Evolutionary conservation across 345 rosid genomes (phyloP).

Genomic region (Gossypium stocksii): DNA sequence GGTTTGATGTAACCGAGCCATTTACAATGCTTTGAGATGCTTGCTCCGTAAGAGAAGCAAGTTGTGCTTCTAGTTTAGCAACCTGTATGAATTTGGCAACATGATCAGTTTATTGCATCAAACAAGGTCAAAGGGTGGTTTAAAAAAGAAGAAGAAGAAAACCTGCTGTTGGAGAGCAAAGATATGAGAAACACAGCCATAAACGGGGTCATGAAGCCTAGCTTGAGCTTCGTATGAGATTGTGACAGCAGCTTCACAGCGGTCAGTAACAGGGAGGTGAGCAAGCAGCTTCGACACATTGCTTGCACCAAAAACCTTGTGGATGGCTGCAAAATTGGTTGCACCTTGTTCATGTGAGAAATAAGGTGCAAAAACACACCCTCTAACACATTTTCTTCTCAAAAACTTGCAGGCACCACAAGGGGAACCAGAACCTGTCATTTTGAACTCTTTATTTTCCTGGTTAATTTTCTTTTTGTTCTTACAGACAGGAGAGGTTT

Average conservation of each 20-base stretch:
- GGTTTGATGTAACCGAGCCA: slow-evolving; percentile 49
- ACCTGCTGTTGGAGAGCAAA: slow-evolving; percentile 98
- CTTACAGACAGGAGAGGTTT: slow-evolving; percentile 17
- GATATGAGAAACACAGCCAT: slow-evolving; percentile 93
- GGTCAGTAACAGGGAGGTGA: slow-evolving; percentile 66
- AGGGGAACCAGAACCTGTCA: slow-evolving; percentile 79
- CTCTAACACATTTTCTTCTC: slow-evolving; percentile 84
- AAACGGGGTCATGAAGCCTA: slow-evolving; percentile 88
- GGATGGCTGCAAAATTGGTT: slow-evolving; percentile 82
- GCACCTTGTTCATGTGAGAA: slow-evolving; percentile 95
- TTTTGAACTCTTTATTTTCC: slow-evolving; percentile 11
- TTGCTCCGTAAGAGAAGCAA: slow-evolving; percentile 76
- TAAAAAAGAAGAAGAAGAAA: neutral
- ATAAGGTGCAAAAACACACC: slow-evolving; percentile 95
- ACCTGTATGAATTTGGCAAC: slow-evolving; percentile 45
- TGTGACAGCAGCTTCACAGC: slow-evolving; percentile 86
- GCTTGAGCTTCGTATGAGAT: slow-evolving; percentile 98
- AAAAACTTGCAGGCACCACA: slow-evolving; percentile 98
- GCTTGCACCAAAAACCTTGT: slow-evolving; percentile 96
- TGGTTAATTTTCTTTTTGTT: slow-evolving; percentile 10
- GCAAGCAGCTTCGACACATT: slow-evolving; percentile 80
- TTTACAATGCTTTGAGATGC: slow-evolving; percentile 51
- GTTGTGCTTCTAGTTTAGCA: slow-evolving; percentile 74
- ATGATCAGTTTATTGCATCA: neutral
- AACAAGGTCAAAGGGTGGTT: neutral